Evolutionary conservation across 2,329 filamentous ascomycete species (phyloP).

Genomic region (Xylaria sp.): DNA sequence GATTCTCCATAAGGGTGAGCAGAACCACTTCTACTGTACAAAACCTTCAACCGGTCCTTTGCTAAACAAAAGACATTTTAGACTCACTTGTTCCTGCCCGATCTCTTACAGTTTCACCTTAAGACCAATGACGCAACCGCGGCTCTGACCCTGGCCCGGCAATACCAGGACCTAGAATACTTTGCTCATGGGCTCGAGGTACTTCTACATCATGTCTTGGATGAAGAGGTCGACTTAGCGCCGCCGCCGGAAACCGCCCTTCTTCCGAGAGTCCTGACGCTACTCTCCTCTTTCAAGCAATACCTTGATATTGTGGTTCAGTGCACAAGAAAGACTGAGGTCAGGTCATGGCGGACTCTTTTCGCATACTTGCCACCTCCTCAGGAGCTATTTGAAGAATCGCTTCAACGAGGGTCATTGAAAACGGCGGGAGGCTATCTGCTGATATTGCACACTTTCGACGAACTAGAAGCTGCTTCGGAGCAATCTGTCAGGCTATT

Average conservation of each 20-base stretch:
- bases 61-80: constrained; percentile 52
- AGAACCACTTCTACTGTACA: background rate
- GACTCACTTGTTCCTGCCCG: constrained; percentile 93
- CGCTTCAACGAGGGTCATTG: constrained; percentile 82
- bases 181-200: constrained; percentile 94
- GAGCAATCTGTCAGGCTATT: constrained; percentile 86
- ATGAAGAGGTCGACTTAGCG: constrained; percentile 87
- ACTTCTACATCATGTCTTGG: constrained; percentile 89
- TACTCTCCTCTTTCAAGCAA: constrained; percentile 78
- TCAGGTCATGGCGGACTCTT: constrained; percentile 92
- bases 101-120: constrained; percentile 84
- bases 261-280: constrained; percentile 71
- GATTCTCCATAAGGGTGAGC: constrained; percentile 86
- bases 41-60: background rate
- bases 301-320: constrained; percentile 97
- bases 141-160: constrained; percentile 82
- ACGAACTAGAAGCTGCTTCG: constrained; percentile 74
- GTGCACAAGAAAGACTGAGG: constrained; percentile 96
- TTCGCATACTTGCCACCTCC: constrained; percentile 92
- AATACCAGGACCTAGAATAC: constrained; percentile 89
- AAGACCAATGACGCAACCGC: constrained; percentile 79
- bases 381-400: constrained; percentile 92
- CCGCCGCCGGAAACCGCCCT: constrained; percentile 72
- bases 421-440: constrained; percentile 97
- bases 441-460: constrained; percentile 88